Conservation (phyloP, 768 basidiomycete genomes). For the Suillus subluteus region DNA sequence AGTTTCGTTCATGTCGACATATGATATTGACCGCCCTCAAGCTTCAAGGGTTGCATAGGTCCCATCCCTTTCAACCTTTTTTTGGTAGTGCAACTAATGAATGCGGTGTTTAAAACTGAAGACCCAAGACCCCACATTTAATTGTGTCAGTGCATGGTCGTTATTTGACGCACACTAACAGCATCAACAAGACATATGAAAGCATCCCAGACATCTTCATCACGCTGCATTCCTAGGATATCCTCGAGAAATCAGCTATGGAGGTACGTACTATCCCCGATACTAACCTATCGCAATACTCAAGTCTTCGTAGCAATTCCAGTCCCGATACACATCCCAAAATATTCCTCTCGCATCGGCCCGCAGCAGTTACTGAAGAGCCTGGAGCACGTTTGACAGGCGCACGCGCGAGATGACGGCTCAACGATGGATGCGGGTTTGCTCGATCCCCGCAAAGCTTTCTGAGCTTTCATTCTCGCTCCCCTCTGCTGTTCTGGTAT, state of each 20-base stretch:
- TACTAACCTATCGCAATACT: conserved; percentile 7
- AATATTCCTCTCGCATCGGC: conserved; percentile 26
- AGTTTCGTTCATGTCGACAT: too few relatives aligned
- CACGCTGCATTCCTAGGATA: conserved; percentile 80
- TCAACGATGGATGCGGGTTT: too few relatives aligned
- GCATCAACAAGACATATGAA: conserved; percentile 77
- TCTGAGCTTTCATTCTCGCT: too few relatives aligned
- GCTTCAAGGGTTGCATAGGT: too few relatives aligned
- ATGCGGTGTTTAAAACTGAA: neutral
- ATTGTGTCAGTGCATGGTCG: conserved; percentile 93
- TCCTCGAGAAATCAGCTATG: conserved; percentile 67
- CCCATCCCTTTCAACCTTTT: too few relatives aligned
- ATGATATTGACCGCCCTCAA: too few relatives aligned
- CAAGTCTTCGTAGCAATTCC: conserved; percentile 51
- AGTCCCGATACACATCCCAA: conserved; percentile 74
- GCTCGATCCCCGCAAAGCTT: too few relatives aligned
- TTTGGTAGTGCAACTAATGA: conserved; percentile 13
- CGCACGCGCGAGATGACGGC: too few relatives aligned
- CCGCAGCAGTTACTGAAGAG: too few relatives aligned
- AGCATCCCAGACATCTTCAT: conserved; percentile 78
- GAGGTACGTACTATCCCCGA: conserved; percentile 56
- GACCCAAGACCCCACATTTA: conserved; percentile 66
- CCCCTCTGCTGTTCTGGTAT: too few relatives aligned
- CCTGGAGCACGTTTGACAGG: too few relatives aligned
- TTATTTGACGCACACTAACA: conserved; percentile 94